Base-by-base conservation (phyloP, 495 filamentous ascomycete genomes). In the Penicillium pulvis region DNA sequence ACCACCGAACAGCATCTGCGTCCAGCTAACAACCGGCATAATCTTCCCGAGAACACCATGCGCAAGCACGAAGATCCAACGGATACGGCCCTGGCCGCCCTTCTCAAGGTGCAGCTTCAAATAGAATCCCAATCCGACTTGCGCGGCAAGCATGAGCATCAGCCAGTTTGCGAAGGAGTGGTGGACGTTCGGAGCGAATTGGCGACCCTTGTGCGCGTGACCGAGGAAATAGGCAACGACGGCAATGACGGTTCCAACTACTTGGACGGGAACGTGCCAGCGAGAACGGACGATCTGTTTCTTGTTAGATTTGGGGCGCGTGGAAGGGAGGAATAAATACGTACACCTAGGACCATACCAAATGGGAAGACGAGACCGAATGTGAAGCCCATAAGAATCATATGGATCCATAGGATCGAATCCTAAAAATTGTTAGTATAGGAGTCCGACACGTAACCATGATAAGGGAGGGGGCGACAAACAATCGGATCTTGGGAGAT, bases 1-100 rank as follows among this genome's bases (percentile, higher is more conserved):
- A 9, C 94, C 95, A 30, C 94, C 94, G 72, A 98, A 96, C 7
- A 98, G 69, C 89, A 98, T 97, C 76, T 98, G 95, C 9, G 89
- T 84, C 94, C 94, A 98, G 39, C 88, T 83, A 4, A 90, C 81
- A 1, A 98, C 73, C 0, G 94, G 94, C 82, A 98, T 89, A 0
- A 83, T 72, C 72, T 96, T 97, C 36, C 94, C 94, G 51, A 93
- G 67, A 44, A 97, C 72, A 9, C 90, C 90, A 67, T 98, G 94
- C 17, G 82, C 78, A 36, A 86, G 68, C 4, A 94, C 88, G 23
- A 91, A 75, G 57, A 84, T 79, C 58, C 82, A 83, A 46, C 95
- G 86, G 52, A 97, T 88, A 52, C 84, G 82, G 4, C 84, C 91
- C 64, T 96, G 83, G 62, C 95, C 83, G 0, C 91, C 93, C 66